These are phyloP conservation scores for Peltaster fructicola DNA, from an alignment of 2,329 filamentous ascomycete genomes.

Conservation along the genomic window DNA sequence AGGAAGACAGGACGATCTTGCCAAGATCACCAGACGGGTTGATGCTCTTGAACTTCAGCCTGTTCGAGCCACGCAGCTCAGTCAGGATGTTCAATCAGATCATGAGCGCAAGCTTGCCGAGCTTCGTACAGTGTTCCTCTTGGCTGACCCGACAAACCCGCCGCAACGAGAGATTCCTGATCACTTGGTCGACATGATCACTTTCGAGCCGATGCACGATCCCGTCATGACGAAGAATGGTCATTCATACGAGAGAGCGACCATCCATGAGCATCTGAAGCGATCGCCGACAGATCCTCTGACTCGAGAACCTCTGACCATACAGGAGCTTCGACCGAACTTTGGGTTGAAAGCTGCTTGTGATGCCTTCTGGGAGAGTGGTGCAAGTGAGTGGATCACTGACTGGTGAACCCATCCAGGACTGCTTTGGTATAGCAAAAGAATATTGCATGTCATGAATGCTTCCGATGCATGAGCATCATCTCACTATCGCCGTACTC, in stretches of 20 bases:
- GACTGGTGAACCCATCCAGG: too few species aligned
- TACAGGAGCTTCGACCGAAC: conserved; percentile 62
- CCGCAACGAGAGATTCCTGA: conserved; percentile 46
- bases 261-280: conserved; percentile 71
- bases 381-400: conserved; percentile 65
- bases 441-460: too few species aligned
- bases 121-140: conserved; percentile 28
- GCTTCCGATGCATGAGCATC: too few species aligned
- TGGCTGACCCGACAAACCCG: conserved; percentile 28
- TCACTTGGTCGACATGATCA: conserved; percentile 51
- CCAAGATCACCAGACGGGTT: conserved; percentile 13
- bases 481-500: too few species aligned
- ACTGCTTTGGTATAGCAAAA: too few species aligned
- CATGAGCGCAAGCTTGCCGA: conserved; percentile 26
- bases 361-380: conserved; percentile 66
- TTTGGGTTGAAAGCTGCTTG: conserved; percentile 66
- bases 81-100: conserved; percentile 24
- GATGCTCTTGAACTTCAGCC: conserved; percentile 22
- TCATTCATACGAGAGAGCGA: conserved; percentile 74
- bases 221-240: conserved; percentile 58
- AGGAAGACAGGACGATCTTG: conserved; percentile 29
- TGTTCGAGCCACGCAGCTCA: conserved; percentile 30
- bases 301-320: conserved; percentile 55
- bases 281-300: conserved; percentile 61
- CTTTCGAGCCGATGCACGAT: conserved; percentile 18